A percentile compares a stretch with the other conserved stretches of the same genome.
phyloP scores from a whole-genome alignment of 1,284 basidiomycete species.

The Taiwanofungus camphoratus region DNA sequence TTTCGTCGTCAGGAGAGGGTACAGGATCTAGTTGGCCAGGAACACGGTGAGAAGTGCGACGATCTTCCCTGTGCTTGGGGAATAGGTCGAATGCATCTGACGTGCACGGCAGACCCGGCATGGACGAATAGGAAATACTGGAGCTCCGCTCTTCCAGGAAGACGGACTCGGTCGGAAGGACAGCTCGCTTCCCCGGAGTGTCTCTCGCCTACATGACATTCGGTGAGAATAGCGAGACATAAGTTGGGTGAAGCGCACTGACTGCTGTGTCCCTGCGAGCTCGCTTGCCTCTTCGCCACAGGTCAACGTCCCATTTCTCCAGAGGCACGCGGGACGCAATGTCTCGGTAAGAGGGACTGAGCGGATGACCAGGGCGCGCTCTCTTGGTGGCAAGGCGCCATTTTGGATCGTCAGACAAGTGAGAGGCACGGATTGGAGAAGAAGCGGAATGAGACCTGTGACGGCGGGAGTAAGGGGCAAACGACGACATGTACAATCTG shows the following conservation, averaged over 20 bases:
- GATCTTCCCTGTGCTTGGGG: constrained; percentile 22
- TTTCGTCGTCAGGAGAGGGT: constrained; percentile 10
- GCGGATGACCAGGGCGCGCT: constrained; percentile 34
- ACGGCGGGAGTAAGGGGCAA: constrained; percentile 35
- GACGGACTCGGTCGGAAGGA: constrained; percentile 10
- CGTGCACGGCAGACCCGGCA: constrained; percentile 42
- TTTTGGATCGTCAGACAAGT: constrained; percentile 29
- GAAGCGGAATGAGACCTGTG: constrained; percentile 55
- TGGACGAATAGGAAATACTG: constrained; percentile 17
- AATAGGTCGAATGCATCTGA: constrained; percentile 59
- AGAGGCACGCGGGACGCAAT: constrained; percentile 27
- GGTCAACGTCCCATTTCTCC: constrained; percentile 47
- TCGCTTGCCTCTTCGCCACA: constrained; percentile 49
- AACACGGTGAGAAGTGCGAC: constrained; percentile 4
- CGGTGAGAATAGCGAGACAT: neutral
- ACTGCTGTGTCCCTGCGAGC: constrained; percentile 43
- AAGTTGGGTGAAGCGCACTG: constrained; percentile 19
- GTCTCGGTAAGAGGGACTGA: constrained; percentile 31
- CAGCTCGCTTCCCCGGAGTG: constrained; percentile 8
- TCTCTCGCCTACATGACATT: constrained; percentile 9
- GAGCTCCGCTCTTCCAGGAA: constrained; percentile 19
- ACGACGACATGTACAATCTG: constrained; percentile 33
- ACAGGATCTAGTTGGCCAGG: constrained; percentile 12
- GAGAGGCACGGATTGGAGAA: constrained; percentile 32
- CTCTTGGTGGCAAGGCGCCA: constrained; percentile 43